Evolutionary conservation across 495 filamentous ascomycete genomes (phyloP), one percentile per base, ranked within the genome.

Genomic region (Aspergillus bridgeri): DNA sequence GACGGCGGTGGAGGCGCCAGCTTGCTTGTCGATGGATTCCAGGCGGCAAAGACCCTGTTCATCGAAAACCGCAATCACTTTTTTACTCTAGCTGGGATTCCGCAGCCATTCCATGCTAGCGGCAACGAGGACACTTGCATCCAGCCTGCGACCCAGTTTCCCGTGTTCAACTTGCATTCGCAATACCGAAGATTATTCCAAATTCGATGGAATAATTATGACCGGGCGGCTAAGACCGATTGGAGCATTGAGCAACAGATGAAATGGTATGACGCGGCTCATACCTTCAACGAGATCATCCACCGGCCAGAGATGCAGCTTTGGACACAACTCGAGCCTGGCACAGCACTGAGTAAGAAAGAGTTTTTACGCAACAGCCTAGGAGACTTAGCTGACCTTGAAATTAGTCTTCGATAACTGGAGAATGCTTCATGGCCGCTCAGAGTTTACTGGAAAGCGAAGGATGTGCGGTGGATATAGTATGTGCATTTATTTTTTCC

Each of bases 191-290:
- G 68, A 24, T 64, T 93, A 48, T 70, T 83, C 42, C 86, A 90
- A 58, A 77, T 97, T 5, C 80, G 93, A 52, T 98, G 93, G 93
- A 98, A 98, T 65, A 91, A 91, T 53, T 88, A 89, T 58, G 93
- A 97, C 71, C 77, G 93, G 24, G 89, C 87, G 2, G 75, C 81
- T 3, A 75, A 75, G 57, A 67, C 56, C 54, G 63, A 79, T 53
- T 82, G 75, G 76, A 50, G 48, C 5, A 7, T 63, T 21, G 43
- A 62, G 11, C 60, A 74, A 18, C 74, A 81, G 51, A 66, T 77
- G 5, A 57, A 66, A 2, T 98, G 92, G 89, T 97, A 96, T 67
- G 68, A 74, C 33, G 93, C 91, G 2, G 90, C 90, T 20, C 71
- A 75, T 18, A 76, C 77, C 56, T 95, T 83, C 75, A 76, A 87